Percentiles rank a stretch among this genome's conserved stretches.
Evolutionary conservation across 768 basidiomycete species (phyloP).

Genomic region (Amanita jacksonii): DNA sequence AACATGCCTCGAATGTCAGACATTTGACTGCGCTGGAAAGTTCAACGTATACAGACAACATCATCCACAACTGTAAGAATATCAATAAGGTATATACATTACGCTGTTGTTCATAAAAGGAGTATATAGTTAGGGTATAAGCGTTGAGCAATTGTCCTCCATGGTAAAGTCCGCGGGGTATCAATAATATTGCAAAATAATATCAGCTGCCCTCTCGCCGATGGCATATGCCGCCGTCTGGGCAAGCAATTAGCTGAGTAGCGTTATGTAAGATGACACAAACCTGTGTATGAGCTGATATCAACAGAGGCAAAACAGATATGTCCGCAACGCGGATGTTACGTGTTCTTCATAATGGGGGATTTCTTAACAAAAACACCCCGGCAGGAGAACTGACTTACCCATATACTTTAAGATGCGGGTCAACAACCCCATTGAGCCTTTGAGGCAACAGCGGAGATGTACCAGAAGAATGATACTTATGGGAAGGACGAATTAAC

Average conservation of each 20-base stretch:
- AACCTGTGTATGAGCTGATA: constrained; percentile 27
- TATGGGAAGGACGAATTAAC: background rate
- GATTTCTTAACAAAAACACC: background rate
- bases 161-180: too few species aligned
- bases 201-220: constrained; percentile 16
- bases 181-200: constrained; percentile 11
- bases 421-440: constrained; percentile 19
- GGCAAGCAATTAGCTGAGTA: background rate
- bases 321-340: constrained; percentile 40
- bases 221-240: constrained; percentile 19
- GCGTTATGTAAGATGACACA: background rate
- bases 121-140: too few species aligned
- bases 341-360: constrained; percentile 29
- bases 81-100: too few species aligned
- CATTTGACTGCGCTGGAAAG: too few species aligned
- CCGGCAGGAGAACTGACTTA: background rate
- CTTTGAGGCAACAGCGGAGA: constrained; percentile 21
- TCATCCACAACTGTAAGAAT: too few species aligned
- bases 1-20: too few species aligned
- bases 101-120: too few species aligned
- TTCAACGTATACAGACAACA: too few species aligned
- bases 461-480: constrained; percentile 19
- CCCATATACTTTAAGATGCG: constrained; percentile 5
- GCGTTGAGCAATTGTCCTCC: too few species aligned
- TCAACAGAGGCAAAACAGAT: constrained; percentile 31